A percentile compares a stretch with the other conserved stretches of the same genome.
These are phyloP conservation scores for Curvularia sp. DNA, from an alignment of 2,329 filamentous ascomycete genomes.

Conservation along the genomic window DNA sequence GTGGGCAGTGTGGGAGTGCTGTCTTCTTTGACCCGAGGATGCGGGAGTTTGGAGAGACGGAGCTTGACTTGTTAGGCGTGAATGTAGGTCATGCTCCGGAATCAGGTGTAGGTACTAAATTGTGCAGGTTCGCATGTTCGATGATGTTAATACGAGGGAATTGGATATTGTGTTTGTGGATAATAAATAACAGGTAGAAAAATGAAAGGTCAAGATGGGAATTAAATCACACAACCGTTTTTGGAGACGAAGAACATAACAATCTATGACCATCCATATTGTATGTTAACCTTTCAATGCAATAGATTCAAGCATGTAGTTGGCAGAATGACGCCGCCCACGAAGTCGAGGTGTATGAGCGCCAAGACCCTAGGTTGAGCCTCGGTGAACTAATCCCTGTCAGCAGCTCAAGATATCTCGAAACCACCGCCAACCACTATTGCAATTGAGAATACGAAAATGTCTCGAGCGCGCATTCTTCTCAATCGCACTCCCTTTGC, in stretches of 20 bases:
- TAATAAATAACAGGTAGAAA: constrained; percentile 16
- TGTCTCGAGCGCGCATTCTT: constrained; percentile 31
- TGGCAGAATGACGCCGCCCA: not conserved
- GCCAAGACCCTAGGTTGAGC: constrained; percentile 37
- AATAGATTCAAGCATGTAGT: not conserved
- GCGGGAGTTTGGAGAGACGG: constrained; percentile 26
- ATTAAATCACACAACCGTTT: not conserved
- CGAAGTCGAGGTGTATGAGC: constrained; percentile 1
- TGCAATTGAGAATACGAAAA: constrained; percentile 17
- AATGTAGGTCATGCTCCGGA: constrained; percentile 31
- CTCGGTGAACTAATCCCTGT: constrained; percentile 29
- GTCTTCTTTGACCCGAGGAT: constrained; percentile 38
- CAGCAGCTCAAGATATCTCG: not conserved
- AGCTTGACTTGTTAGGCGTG: constrained; percentile 33
- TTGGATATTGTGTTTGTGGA: constrained; percentile 33
- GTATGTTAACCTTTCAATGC: not conserved
- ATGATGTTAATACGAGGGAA: constrained; percentile 34
- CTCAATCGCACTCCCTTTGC: constrained; percentile 18
- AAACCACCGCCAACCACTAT: constrained; percentile 4
- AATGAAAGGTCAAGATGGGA: not conserved
- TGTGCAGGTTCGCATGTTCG: constrained; percentile 28
- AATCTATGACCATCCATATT: not conserved
- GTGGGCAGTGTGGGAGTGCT: constrained; percentile 35
- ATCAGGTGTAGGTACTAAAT: not conserved
- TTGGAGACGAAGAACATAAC: not conserved